These are phyloP conservation scores for Lactarius pseudohatsudake DNA, from an alignment of 768 basidiomycete genomes.

Conservation along the genomic window DNA sequence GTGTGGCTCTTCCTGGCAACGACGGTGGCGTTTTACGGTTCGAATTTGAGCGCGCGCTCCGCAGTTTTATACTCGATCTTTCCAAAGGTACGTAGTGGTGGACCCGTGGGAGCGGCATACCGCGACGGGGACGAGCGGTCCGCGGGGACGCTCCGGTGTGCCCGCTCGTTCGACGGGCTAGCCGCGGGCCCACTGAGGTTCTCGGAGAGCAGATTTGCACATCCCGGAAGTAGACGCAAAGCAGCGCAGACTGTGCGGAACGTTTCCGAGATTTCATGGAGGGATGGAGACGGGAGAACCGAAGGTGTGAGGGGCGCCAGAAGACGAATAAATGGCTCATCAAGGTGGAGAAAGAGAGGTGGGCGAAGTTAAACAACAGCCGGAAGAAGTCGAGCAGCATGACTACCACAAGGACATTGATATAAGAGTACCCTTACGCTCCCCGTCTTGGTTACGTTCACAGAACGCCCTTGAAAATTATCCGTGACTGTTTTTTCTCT, in stretches of 20 bases:
- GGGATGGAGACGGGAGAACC: neutral
- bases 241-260: neutral
- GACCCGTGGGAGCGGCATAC: neutral
- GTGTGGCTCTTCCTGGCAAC: neutral
- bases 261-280: neutral
- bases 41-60: neutral
- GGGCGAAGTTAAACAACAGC: neutral
- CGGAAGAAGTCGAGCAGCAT: constrained; percentile 2
- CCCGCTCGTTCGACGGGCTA: neutral
- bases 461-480: constrained; percentile 9
- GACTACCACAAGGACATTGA: neutral
- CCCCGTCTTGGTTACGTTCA: constrained; percentile 23
- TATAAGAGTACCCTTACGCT: neutral
- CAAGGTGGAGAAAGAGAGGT: constrained; percentile 14
- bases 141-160: neutral
- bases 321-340: neutral
- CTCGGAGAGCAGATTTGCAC: neutral
- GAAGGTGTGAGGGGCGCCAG: neutral
- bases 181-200: neutral
- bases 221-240: neutral
- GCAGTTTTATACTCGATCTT: neutral
- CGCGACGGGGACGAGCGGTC: neutral
- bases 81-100: neutral
- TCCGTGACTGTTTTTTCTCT: neutral
- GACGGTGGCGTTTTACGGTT: neutral